Evolutionary conservation across 2,329 filamentous ascomycete species (phyloP).

Genomic region (Mycocentrospora acerina): DNA sequence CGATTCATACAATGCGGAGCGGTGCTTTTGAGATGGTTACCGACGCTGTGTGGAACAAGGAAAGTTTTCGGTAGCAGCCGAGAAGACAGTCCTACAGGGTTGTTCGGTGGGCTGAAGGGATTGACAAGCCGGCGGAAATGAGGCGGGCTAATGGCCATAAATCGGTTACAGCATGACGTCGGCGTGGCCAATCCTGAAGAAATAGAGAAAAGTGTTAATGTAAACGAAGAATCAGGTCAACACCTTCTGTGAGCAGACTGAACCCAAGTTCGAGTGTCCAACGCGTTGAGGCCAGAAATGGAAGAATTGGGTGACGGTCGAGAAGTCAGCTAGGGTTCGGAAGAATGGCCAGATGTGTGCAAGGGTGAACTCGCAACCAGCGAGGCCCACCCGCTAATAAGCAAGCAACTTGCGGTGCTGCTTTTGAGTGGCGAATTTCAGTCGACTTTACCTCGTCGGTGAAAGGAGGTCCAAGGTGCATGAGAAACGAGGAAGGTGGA

Average conservation of each 20-base stretch:
- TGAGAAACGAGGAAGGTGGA: conserved; percentile 9
- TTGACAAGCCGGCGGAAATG: conserved; percentile 17
- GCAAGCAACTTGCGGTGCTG: background rate
- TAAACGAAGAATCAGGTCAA: too few relatives aligned
- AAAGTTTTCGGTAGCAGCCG: conserved; percentile 38
- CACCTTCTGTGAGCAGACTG: too few relatives aligned
- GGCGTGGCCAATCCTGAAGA: conserved; percentile 18
- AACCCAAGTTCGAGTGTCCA: too few relatives aligned
- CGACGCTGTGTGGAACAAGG: conserved; percentile 29
- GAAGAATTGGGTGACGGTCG: too few relatives aligned
- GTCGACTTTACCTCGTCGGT: conserved; percentile 2
- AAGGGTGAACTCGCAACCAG: too few relatives aligned
- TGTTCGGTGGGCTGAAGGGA: conserved; percentile 27
- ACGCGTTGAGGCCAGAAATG: too few relatives aligned
- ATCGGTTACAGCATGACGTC: conserved; percentile 26
- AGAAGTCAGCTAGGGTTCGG: too few relatives aligned
- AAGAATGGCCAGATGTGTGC: too few relatives aligned
- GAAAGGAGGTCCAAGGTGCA: background rate
- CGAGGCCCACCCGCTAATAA: too few relatives aligned
- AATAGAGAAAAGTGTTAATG: conserved; percentile 7
- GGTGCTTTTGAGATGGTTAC: conserved; percentile 13
- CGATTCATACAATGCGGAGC: conserved; percentile 14
- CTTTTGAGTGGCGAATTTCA: conserved; percentile 11
- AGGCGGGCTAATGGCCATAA: conserved; percentile 27
- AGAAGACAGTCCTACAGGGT: conserved; percentile 27